Percentiles rank a stretch among this genome's conserved stretches.
These are phyloP conservation scores for Arthrinium puccinioides DNA, from an alignment of 2,329 filamentous ascomycete species.

Conservation along the genomic window DNA sequence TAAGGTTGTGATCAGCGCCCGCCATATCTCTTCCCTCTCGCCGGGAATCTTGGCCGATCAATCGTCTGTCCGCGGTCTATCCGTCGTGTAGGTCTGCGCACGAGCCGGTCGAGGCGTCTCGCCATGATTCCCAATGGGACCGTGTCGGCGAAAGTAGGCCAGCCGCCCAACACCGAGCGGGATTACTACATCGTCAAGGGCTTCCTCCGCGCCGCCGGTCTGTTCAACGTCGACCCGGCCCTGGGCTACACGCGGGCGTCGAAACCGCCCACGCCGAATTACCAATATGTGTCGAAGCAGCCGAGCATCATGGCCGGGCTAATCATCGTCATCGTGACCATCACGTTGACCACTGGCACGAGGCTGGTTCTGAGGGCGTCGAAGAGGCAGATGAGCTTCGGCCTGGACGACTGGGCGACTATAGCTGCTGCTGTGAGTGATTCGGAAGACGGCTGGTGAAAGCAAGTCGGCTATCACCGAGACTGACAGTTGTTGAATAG, in stretches of 20 bases:
- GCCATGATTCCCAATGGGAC: slow-evolving; percentile 1
- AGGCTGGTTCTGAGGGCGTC: slow-evolving; percentile 19
- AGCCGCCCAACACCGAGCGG: slow-evolving; percentile 16
- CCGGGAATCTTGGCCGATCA: too few species aligned
- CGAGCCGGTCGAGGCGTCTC: too few species aligned
- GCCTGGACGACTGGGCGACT: slow-evolving; percentile 24
- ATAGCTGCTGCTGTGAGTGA: slow-evolving; percentile 22
- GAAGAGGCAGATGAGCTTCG: slow-evolving; percentile 18
- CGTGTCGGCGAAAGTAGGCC: slow-evolving; percentile 14
- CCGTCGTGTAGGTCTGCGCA: too few species aligned
- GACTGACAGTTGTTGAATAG: not conserved
- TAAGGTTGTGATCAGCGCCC: too few species aligned
- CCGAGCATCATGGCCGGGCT: slow-evolving; percentile 19
- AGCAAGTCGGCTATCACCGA: not conserved
- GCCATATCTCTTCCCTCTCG: too few species aligned
- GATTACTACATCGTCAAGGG: slow-evolving; percentile 21
- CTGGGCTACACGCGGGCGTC: slow-evolving; percentile 12
- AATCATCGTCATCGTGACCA: slow-evolving; percentile 18
- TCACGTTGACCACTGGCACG: slow-evolving; percentile 18
- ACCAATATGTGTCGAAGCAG: slow-evolving; percentile 16
- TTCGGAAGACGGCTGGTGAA: not conserved
- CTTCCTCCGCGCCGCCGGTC: slow-evolving; percentile 13
- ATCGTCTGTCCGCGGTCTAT: too few species aligned
- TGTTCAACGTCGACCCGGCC: slow-evolving; percentile 11
- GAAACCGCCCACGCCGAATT: slow-evolving; percentile 9